Evolutionary conservation across 768 basidiomycete species (phyloP).

Genomic region (Coprinopsis sp.): DNA sequence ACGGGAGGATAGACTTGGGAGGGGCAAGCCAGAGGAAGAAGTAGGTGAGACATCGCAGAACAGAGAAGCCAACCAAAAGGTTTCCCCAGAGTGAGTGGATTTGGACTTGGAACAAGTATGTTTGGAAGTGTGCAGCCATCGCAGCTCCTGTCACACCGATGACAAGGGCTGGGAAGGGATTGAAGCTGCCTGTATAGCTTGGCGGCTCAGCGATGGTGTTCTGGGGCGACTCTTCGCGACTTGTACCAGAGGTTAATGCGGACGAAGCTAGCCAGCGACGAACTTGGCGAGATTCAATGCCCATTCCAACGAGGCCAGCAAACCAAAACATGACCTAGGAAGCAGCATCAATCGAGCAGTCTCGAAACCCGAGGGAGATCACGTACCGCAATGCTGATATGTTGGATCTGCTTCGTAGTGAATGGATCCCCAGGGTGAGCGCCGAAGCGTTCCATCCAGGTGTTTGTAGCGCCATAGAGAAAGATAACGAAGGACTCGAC

Average conservation of each 20-base stretch:
- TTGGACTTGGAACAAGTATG: constrained; percentile 90
- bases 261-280: constrained; percentile 71
- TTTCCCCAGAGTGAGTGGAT: constrained; percentile 92
- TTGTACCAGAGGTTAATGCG: constrained; percentile 30
- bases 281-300: constrained; percentile 73
- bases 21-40: constrained; percentile 91
- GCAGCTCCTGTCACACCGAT: constrained; percentile 92
- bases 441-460: constrained; percentile 97
- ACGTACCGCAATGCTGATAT: constrained; percentile 85
- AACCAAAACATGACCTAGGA: constrained; percentile 88
- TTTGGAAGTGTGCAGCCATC: constrained; percentile 89
- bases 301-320: constrained; percentile 87
- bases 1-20: constrained; percentile 79
- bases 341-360: constrained; percentile 3
- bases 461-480: constrained; percentile 84
- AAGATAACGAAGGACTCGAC: constrained; percentile 81
- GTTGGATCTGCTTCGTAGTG: constrained; percentile 89
- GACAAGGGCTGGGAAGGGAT: constrained; percentile 89
- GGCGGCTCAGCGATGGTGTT: constrained; percentile 60
- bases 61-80: constrained; percentile 71
- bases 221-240: constrained; percentile 24
- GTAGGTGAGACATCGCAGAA: constrained; percentile 84
- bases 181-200: constrained; percentile 75
- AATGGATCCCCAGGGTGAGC: constrained; percentile 75
- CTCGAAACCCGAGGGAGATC: background rate